These are phyloP conservation scores for Nasturtium officinale DNA, from an alignment of 345 rosid genomes.

Conservation along the genomic window DNA sequence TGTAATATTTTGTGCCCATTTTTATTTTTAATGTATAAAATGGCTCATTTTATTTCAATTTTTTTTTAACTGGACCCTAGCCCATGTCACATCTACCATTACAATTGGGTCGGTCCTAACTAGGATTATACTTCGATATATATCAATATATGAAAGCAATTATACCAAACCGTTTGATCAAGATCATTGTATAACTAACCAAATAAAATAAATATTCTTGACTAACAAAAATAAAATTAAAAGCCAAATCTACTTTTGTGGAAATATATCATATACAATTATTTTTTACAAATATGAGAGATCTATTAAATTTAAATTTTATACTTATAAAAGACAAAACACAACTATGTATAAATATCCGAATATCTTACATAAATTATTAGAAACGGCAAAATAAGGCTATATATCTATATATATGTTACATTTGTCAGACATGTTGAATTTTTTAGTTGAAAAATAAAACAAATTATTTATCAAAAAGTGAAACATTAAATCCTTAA, in stretches of 20 bases:
- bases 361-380: background rate
- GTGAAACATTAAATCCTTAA: background rate
- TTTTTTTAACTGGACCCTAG: too few species aligned
- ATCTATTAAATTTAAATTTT: background rate
- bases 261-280: background rate
- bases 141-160: too few species aligned
- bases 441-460: background rate
- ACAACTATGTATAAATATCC: background rate
- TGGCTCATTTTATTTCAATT: too few species aligned
- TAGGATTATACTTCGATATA: too few species aligned
- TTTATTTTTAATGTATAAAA: too few species aligned
- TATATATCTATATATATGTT: background rate
- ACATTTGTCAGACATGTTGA: background rate
- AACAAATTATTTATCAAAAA: background rate
- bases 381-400: background rate
- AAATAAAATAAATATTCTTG: too few species aligned
- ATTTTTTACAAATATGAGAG: background rate
- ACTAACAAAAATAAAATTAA: background rate
- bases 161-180: too few species aligned
- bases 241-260: background rate
- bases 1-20: too few species aligned
- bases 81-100: too few species aligned
- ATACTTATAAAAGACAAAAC: background rate
- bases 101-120: too few species aligned
- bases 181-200: too few species aligned